Evolutionary conservation across 129 eudicot species (phyloP).

Genomic region (Calendula officinalis): DNA sequence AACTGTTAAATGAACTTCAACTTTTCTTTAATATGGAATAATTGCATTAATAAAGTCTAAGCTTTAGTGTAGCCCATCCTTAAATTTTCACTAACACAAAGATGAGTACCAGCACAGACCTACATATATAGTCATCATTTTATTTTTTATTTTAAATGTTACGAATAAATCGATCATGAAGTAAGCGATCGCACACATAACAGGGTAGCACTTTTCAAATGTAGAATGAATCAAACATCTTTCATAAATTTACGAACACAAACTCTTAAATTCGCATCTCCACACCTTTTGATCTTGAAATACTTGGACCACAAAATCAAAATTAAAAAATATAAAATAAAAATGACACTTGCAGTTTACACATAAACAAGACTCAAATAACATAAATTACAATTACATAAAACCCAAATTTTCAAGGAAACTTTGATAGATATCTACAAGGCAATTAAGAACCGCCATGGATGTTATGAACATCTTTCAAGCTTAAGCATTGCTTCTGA

Average conservation of each 20-base stretch:
- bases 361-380: constrained; percentile 6
- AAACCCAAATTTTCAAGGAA: not conserved
- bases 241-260: constrained; percentile 13
- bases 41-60: no score
- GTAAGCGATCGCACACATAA: not conserved
- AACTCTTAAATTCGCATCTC: constrained; percentile 19
- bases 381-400: constrained; percentile 22
- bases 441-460: constrained; percentile 8
- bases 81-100: no score
- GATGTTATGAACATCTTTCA: constrained; percentile 19
- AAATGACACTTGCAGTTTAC: constrained; percentile 14
- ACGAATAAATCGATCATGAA: no score
- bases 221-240: constrained; percentile 10
- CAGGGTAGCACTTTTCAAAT: not conserved
- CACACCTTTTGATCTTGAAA: constrained; percentile 38
- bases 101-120: no score
- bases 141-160: no score
- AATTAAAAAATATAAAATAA: constrained; percentile 1
- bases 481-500: constrained; percentile 58
- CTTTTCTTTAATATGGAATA: no score
- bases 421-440: constrained; percentile 32
- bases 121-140: no score
- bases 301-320: constrained; percentile 26
- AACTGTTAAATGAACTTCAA: no score
- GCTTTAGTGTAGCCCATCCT: not conserved